Conservation (phyloP, 2,329 filamentous ascomycete genomes). For the Pseudogymnoascus sp. region DNA sequence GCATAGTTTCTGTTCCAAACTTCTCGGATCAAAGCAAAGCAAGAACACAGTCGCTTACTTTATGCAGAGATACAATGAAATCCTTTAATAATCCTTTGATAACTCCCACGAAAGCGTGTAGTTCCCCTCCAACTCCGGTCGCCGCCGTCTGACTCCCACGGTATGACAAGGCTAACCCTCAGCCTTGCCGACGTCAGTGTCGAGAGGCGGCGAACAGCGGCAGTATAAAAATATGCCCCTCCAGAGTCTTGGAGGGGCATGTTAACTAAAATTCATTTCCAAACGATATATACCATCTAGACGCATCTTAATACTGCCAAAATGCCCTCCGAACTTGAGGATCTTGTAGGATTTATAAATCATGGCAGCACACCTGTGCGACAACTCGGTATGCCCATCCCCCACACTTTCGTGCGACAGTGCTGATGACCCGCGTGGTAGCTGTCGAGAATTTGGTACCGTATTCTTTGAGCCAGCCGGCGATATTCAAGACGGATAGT, state of each 20-base stretch:
- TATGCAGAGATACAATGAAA: background rate
- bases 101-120: background rate
- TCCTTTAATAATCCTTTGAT: background rate
- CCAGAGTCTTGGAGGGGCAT: background rate
- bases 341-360: slow-evolving; percentile 91
- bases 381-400: slow-evolving; percentile 54
- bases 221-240: slow-evolving; percentile 8
- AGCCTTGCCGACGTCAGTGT: slow-evolving; percentile 4
- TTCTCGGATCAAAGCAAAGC: background rate
- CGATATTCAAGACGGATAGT: slow-evolving; percentile 76
- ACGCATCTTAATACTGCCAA: slow-evolving; percentile 18
- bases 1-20: background rate
- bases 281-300: background rate
- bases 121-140: background rate
- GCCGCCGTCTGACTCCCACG: background rate
- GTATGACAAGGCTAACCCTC: background rate
- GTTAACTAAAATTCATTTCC: background rate
- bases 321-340: slow-evolving; percentile 72
- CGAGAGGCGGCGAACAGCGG: background rate
- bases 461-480: slow-evolving; percentile 65
- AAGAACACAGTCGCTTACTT: background rate
- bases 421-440: slow-evolving; percentile 29
- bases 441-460: slow-evolving; percentile 82
- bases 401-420: slow-evolving; percentile 8
- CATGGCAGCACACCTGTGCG: slow-evolving; percentile 88